Conservation (phyloP, 352 stramenopile species). For the Plasmopara viticola region DNA sequence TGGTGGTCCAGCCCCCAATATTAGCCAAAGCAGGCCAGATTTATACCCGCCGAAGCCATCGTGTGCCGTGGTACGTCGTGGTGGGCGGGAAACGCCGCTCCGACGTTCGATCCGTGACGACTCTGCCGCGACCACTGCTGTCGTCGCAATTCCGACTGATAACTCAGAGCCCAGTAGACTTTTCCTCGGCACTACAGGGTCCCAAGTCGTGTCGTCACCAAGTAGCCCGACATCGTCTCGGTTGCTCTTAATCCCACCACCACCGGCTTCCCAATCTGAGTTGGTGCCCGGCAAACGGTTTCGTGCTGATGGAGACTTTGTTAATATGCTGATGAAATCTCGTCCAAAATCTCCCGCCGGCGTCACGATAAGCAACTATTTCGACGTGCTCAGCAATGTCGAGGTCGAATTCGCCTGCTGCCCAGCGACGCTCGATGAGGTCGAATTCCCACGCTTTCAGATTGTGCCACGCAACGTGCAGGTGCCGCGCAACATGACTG, state of each 20-base stretch:
- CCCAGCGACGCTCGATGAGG: background rate
- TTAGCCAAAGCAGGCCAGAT: no score
- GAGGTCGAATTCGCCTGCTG: background rate
- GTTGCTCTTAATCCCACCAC: background rate
- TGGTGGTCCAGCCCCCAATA: no score
- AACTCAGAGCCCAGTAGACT: background rate
- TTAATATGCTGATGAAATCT: background rate
- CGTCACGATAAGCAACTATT: background rate
- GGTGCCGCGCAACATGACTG: background rate
- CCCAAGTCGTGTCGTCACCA: background rate
- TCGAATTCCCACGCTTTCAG: background rate
- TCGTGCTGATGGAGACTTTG: background rate
- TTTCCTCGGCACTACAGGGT: background rate
- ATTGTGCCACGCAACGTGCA: background rate
- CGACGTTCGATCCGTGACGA: background rate
- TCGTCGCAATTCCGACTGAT: background rate
- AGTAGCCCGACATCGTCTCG: background rate
- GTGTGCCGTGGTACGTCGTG: background rate
- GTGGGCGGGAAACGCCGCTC: background rate
- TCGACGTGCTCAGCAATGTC: background rate
- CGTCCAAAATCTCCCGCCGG: background rate
- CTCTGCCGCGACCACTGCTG: background rate
- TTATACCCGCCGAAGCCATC: background rate
- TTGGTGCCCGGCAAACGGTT: background rate
- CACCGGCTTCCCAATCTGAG: background rate